Evolutionary conservation across 768 basidiomycete species (phyloP), one percentile per base, ranked within the genome.

Genomic region (Rhizopogon salebrosus): DNA sequence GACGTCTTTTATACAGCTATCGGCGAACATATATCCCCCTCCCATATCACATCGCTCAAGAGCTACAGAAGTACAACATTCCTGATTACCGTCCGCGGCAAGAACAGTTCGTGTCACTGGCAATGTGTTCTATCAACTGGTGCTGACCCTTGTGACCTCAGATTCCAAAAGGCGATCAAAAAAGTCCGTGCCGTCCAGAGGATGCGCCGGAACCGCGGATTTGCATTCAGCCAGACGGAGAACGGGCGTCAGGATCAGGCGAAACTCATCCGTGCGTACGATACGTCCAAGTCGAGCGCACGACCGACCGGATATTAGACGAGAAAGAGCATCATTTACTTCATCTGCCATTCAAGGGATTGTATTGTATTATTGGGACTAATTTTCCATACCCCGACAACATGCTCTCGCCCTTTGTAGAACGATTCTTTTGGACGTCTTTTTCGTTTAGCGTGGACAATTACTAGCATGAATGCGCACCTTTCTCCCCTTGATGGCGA

Each of bases 161-260:
- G 92, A 70, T 97, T 97, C 73, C 94, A 98, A 70, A 97, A 98
- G 67, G 97, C 97, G 14, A 99, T 99, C 79, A 98, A 98, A 72
- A 99, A 99, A 69, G 97, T 99, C 11, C 84, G 97, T n/a, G 97
- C 97, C 0, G 91, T 94, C 2, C 97, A 99, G 66, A 84, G 97
- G 31, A 92, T 98, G 89, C 87, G 97, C 13, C 80, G 92, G 52
- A 97, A 92, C 57, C 85, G 97, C 43, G 97, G 97, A 3, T 99
- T 98, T 66, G 97, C 97, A 4, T 99, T 99, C 76, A 93, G 89
- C 68, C 95, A 98, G 70, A 97, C 94, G 3, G 95, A 98, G 70
- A 89, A 87, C 59, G 81, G 83, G 27, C 83, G 83, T 57, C 87
- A 95, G 71, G 94, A 95, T 69, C 95, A 98, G 68, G 80, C 89